Evolutionary conservation across 306 rosid species (phyloP).

Genomic region (Quercus engelmannii): DNA sequence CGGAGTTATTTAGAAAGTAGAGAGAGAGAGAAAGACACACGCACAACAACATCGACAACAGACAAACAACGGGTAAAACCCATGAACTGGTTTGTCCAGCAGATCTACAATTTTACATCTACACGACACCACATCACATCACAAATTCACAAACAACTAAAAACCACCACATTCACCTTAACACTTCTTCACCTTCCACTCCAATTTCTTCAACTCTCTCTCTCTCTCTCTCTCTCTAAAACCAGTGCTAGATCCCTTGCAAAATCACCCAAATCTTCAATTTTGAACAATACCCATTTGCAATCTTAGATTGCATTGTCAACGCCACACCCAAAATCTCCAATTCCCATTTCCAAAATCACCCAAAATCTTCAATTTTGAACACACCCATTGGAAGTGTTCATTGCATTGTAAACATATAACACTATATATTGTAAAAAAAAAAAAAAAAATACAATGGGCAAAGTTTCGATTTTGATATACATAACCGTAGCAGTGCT

Average conservation of each 20-base stretch:
- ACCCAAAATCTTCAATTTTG: neutral
- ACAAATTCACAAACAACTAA: neutral
- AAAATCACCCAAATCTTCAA: neutral
- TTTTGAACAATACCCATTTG: neutral
- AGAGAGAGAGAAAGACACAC: no score
- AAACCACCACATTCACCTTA: neutral
- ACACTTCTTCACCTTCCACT: neutral
- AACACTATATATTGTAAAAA: neutral
- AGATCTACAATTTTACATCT: no score
- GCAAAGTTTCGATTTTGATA: conserved; percentile 46
- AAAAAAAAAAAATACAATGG: conserved; percentile 29
- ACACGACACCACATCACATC: no score
- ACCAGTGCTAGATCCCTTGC: neutral
- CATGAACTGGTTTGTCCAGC: no score
- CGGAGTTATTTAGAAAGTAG: no score
- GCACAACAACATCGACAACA: no score
- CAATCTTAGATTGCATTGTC: neutral
- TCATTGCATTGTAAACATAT: neutral
- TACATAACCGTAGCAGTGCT: conserved; percentile 49
- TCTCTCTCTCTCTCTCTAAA: neutral
- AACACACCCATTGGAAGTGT: neutral
- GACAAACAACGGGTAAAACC: no score
- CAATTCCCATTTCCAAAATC: neutral
- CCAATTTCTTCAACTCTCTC: neutral
- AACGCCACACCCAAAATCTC: neutral